Evolutionary conservation across 306 rosid genomes (phyloP), one percentile per base, ranked within the genome.

Genomic region (Dicorynia guianensis): DNA sequence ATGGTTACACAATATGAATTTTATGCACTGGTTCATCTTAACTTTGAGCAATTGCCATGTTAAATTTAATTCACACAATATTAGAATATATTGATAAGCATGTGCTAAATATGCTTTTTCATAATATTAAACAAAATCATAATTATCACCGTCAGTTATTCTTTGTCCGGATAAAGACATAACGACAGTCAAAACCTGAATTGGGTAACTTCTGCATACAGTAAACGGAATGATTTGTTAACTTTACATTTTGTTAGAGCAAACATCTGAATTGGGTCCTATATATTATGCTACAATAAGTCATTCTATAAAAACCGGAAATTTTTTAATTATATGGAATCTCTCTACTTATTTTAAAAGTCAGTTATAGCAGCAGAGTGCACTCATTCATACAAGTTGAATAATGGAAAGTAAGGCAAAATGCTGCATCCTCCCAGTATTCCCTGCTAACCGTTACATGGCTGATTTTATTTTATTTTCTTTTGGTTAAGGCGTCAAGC

Each of bases 161-260:
- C 46, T 62, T 54, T 17, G 49, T 54, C 59, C 47, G 66, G 43
- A 55, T 69, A 38, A 19, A 25, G 2, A 69, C 43, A 69, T 19
- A 25, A 67, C 66, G 49, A 13, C 66, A 25, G 67, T 71, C 65
- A 68, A 25, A 25, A 10, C n/a, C 67, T 59, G 76, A 53, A 61
- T 81, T 52, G 69, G 65, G 17, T n/a, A 15, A 25, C 36, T 47
- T 65, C 40, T 58, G 49, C 52, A 70, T 48, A 19, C 4, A 14
- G n/a, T 39, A 33, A 35, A 43, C 30, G 6, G 18, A 36, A 15
- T 6, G 43, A 3, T 11, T 17, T 74, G 5, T 20, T 55, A 34
- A 40, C 15, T 53, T 63, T 52, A 53, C 39, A 42, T 55, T 36
- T 30, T 30, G 55, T 52, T 20, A 20, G 13, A 33, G 71, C 11